These are phyloP conservation scores for Daldinia decipiens DNA, from an alignment of 495 filamentous ascomycete genomes.

Conservation along the genomic window DNA sequence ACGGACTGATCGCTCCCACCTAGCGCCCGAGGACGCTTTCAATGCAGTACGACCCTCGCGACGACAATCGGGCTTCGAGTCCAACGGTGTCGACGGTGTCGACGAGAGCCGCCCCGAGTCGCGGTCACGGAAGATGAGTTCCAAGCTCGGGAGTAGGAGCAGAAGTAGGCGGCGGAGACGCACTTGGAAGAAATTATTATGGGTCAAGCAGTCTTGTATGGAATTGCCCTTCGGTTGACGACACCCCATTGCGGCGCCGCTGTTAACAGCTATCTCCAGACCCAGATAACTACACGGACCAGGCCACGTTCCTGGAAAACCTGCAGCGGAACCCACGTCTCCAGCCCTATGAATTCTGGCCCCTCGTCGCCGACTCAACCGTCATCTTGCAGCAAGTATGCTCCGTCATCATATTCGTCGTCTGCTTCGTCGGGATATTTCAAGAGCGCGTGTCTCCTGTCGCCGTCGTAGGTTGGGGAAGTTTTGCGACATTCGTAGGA, in stretches of 20 bases:
- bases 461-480: conserved; percentile 85
- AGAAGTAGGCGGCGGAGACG: conserved; percentile 72
- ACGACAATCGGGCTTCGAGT: conserved; percentile 58
- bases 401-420: conserved; percentile 91
- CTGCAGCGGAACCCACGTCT: conserved; percentile 95
- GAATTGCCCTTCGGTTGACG: conserved; percentile 3
- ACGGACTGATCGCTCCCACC: conserved; percentile 62
- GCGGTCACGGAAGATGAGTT: conserved; percentile 57
- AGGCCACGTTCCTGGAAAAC: conserved; percentile 93
- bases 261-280: conserved; percentile 60
- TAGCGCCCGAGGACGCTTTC: conserved; percentile 88
- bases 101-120: conserved; percentile 52
- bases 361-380: conserved; percentile 91
- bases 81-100: conserved; percentile 45
- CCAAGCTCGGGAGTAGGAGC: conserved; percentile 53
- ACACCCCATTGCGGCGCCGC: not conserved
- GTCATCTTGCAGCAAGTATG: conserved; percentile 97
- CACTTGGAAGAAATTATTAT: conserved; percentile 93
- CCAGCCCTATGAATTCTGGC: conserved; percentile 98
- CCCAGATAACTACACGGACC: conserved; percentile 98
- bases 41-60: conserved; percentile 67
- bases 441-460: conserved; percentile 86
- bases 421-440: conserved; percentile 91
- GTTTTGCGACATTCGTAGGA: conserved; percentile 81
- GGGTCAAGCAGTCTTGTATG: conserved; percentile 96